Percentiles rank a stretch among this genome's conserved stretches.
phyloP scores from a whole-genome alignment of 2,329 filamentous ascomycete species.

The Tricladium varicosporioides region DNA sequence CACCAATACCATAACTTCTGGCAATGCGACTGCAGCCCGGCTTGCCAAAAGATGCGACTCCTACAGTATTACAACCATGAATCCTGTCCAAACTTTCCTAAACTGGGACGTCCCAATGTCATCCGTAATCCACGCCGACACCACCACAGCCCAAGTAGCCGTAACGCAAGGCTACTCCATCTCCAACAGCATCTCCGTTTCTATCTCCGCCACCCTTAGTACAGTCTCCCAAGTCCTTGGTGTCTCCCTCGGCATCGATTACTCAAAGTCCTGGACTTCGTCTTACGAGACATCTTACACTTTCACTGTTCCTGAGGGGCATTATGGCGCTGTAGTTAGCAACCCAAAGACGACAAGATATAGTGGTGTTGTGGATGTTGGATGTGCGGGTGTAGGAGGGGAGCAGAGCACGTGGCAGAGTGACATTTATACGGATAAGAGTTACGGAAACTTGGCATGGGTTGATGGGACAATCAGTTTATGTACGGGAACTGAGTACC shows the following conservation, averaged over 20 bases:
- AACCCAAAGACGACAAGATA: conserved; percentile 36
- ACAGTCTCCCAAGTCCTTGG: conserved; percentile 32
- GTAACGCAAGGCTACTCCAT: conserved; percentile 36
- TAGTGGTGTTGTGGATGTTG: conserved; percentile 36
- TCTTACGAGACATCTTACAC: conserved; percentile 32
- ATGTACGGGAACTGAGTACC: conserved; percentile 38
- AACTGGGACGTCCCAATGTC: conserved; percentile 42
- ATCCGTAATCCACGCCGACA: conserved; percentile 34
- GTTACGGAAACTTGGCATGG: conserved; percentile 36
- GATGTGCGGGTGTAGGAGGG: conserved; percentile 33
- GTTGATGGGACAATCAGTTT: conserved; percentile 40
- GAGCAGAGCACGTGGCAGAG: conserved; percentile 31
- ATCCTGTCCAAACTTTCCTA: conserved; percentile 32
- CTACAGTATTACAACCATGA: conserved; percentile 25
- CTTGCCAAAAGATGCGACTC: too few species aligned
- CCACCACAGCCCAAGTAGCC: conserved; percentile 31
- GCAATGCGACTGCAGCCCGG: background rate
- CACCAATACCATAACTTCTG: background rate
- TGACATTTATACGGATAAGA: conserved; percentile 37
- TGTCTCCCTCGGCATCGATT: conserved; percentile 28
- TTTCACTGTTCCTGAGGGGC: conserved; percentile 36
- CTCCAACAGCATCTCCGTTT: conserved; percentile 34
- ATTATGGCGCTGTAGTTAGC: conserved; percentile 40
- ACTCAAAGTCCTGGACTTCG: conserved; percentile 35
- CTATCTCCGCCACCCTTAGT: conserved; percentile 16